Evolutionary conservation across 108 stramenopile genomes (phyloP), one percentile per base, ranked within the genome.

Genomic region (Conticribra weissflogii): DNA sequence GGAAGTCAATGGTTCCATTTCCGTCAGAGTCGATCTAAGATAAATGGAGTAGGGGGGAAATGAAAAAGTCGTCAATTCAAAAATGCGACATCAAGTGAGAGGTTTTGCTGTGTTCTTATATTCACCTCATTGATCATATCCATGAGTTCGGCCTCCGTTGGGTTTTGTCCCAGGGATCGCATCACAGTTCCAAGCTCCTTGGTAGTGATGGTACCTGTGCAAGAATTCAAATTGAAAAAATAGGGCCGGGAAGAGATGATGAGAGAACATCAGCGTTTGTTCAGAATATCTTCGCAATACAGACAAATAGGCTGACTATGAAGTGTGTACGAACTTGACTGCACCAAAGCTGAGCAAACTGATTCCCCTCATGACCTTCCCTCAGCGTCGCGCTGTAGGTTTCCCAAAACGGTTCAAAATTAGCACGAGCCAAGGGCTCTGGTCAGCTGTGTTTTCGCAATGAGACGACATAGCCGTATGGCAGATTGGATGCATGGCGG

Each of bases 141-240:
- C 85, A 96, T 95, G 50, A 99, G 95, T 86, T 99, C 99, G 34
- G 99, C 99, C 84, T 99, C 99, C 5, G 99, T 99, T 55, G 99
- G 99, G 95, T 99, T 99, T 85, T 99, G 99, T 78, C 98, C 98
- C 66, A 99, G 85, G 34, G 98, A 99, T 55, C 98, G 88, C 98
- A 99, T 99, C 67, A 99, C 99, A 47, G 99, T 99, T 75, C 99
- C 99, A 55, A 99, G 89, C 85, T 99, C 99, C 95, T 99, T 99
- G 91, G 98, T 99, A 68, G 99, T 99, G 95, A 99, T 99, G 87
- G 99, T 99, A 60, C 98, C 97, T 92, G 81, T 46, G 41, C 29
- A 51, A 28, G 3, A 44, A 41, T 21, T 33, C 59, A 44, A 50
- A 36, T 29, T 21, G n/a, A 33, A 32, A 46, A 47, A 14, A 28